A percentile compares a stretch with the other conserved stretches of the same genome.
phyloP scores from a whole-genome alignment of 2,329 filamentous ascomycete species.

The Talaromyces sp. region DNA sequence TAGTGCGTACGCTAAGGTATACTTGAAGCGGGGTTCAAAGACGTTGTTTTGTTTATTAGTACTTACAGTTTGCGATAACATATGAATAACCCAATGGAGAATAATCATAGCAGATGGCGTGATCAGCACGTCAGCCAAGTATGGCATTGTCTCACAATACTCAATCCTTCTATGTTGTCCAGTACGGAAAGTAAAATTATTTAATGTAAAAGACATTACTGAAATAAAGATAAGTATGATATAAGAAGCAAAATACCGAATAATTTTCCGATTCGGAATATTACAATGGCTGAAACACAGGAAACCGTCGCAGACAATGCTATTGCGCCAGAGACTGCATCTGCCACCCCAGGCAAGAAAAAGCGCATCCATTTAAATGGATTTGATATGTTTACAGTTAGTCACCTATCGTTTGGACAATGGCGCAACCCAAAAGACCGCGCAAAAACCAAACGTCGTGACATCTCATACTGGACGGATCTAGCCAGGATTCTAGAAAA shows the following conservation, averaged over 20 bases:
- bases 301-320: too few species aligned
- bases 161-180: not conserved
- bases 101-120: not conserved
- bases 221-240: too few species aligned
- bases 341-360: not conserved
- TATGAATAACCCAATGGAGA: not conserved
- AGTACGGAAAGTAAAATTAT: too few species aligned
- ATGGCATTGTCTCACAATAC: not conserved
- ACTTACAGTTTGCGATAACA: too few species aligned
- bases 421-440: slow-evolving; percentile 26
- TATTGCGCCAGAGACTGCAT: not conserved
- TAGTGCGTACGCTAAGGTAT: too few species aligned
- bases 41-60: too few species aligned
- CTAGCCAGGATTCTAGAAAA: slow-evolving; percentile 45
- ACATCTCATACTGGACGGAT: slow-evolving; percentile 43
- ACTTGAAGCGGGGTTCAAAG: not conserved
- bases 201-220: too few species aligned
- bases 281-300: too few species aligned
- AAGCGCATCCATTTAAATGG: slow-evolving; percentile 33
- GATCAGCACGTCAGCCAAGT: slow-evolving; percentile 2
- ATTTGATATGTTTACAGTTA: slow-evolving; percentile 36
- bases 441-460: slow-evolving; percentile 34
- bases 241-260: too few species aligned
- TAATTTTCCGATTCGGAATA: too few species aligned
- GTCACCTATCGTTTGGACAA: slow-evolving; percentile 34